Conservation (phyloP, 2,329 filamentous ascomycete genomes). For the Knufia fluminis region DNA sequence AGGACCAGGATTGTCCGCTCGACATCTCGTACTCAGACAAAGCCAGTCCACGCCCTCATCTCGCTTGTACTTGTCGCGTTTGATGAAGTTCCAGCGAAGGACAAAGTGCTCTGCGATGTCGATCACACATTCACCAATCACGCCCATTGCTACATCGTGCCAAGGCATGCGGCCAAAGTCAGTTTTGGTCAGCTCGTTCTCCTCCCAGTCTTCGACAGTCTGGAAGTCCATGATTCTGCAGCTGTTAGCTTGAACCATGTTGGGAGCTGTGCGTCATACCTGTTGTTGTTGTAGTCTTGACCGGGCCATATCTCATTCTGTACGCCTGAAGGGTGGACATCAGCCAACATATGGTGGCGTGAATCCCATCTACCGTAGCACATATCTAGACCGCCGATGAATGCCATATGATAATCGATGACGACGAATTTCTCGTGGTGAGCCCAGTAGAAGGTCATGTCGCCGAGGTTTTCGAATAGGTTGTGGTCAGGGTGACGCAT, state of each 20-base stretch:
- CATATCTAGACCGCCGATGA: constrained; percentile 87
- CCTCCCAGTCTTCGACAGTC: constrained; percentile 81
- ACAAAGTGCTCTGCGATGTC: constrained; percentile 96
- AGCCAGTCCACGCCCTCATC: constrained; percentile 79
- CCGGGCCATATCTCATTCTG: constrained; percentile 82
- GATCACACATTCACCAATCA: constrained; percentile 82
- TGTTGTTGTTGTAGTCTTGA: constrained; percentile 97
- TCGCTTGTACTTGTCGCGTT: constrained; percentile 95
- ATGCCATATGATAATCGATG: constrained; percentile 81
- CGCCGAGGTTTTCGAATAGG: constrained; percentile 80
- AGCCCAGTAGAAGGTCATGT: constrained; percentile 97
- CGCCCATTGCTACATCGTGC: constrained; percentile 89
- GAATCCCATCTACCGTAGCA: constrained; percentile 95
- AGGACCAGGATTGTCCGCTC: constrained; percentile 34
- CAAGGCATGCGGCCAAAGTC: constrained; percentile 95
- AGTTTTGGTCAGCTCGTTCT: constrained; percentile 82
- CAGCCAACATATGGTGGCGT: constrained; percentile 73
- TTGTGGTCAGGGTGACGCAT: constrained; percentile 95
- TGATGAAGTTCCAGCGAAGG: constrained; percentile 91
- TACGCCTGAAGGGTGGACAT: constrained; percentile 77
- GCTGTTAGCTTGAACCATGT: not conserved
- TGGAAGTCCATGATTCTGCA: constrained; percentile 81
- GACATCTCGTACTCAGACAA: constrained; percentile 63
- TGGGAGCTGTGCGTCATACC: constrained; percentile 9
- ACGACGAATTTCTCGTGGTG: constrained; percentile 98